Base-by-base conservation (phyloP, 2,329 filamentous ascomycete species). In the Iodosphaeria phyllophila region DNA sequence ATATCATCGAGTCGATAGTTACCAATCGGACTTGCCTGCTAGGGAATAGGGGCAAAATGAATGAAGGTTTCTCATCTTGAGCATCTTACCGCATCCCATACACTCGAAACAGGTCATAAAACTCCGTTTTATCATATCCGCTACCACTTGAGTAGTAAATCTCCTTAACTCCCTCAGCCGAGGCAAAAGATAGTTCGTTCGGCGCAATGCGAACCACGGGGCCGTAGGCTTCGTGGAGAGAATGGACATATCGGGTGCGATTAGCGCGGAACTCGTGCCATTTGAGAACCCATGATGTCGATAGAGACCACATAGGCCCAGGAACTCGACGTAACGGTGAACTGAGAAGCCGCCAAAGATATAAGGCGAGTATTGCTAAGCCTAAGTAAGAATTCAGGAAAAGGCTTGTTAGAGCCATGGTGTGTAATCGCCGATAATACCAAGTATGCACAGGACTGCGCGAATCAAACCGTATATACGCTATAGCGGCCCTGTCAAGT, bases 61-160 rank as follows among this genome's bases (percentile, higher is more conserved):
- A 15, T 16, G 8, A 15, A 9, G 29, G n/a, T 9, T 13, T n/a
- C n/a, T n/a, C n/a, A n/a, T n/a, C n/a, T n/a, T n/a, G n/a, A n/a
- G n/a, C n/a, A 1, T 29, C 50, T 28, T 41, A 64, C 62, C 62
- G 60, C 30, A 56, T 54, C 8, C 58, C 61, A 33, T 64, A 72
- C 4, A 69, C 52, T 28, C 40, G 58, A 32, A 74, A 74, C 11
- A 74, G 42, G 31, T 67, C 48, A 36, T 74, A 74, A 34, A 73
- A 73, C 28, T 65, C 60, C 0, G 65, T 70, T 48, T 73, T 74
- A 38, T 74, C 64, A 38, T 65, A 74, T 13, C 67, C 68, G 37
- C 64, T 71, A 4, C 67, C 67, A 1, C 60, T 58, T 0, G 61
- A 62, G 33, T 58, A 57, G 42, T 74, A 75, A 22, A 73, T 73